Conservation (phyloP, 108 stramenopile species). For the Skeletonema costatum region DNA sequence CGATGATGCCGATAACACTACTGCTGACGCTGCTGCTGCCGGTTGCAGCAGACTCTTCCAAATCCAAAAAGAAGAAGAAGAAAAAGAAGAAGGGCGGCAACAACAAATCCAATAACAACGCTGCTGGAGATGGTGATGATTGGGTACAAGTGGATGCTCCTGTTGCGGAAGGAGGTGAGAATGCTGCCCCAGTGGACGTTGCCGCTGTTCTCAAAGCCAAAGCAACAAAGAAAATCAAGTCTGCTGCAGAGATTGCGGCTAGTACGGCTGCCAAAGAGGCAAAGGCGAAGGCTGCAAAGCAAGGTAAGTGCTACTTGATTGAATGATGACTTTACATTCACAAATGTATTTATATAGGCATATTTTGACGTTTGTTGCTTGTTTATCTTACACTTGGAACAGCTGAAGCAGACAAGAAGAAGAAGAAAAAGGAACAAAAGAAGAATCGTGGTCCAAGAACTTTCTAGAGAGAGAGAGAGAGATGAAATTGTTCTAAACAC, state of each 20-base stretch:
- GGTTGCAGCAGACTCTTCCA: neutral
- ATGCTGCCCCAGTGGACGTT: conserved; percentile 32
- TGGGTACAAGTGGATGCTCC: conserved; percentile 30
- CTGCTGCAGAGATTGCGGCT: conserved; percentile 28
- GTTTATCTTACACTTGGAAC: neutral
- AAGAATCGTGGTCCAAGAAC: neutral
- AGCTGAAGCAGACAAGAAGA: neutral
- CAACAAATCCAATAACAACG: neutral
- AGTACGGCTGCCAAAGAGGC: conserved; percentile 47
- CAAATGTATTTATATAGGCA: too few species aligned
- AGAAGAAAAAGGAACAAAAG: neutral
- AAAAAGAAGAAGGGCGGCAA: conserved; percentile 41
- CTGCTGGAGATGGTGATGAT: conserved; percentile 20
- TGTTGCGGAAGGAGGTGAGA: conserved; percentile 5
- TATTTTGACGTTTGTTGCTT: too few species aligned
- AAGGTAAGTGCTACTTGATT: conserved; percentile 3
- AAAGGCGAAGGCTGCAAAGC: conserved; percentile 49
- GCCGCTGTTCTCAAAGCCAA: conserved; percentile 45
- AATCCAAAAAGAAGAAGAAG: conserved; percentile 27
- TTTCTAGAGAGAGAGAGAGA: neutral
- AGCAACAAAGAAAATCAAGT: conserved; percentile 23
- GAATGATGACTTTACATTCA: too few species aligned
- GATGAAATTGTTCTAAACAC: too few species aligned
- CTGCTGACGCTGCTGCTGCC: neutral
- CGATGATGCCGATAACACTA: conserved; percentile 1